Conservation (phyloP, 441 rosid genomes). For the Syzygium syzygioides region DNA sequence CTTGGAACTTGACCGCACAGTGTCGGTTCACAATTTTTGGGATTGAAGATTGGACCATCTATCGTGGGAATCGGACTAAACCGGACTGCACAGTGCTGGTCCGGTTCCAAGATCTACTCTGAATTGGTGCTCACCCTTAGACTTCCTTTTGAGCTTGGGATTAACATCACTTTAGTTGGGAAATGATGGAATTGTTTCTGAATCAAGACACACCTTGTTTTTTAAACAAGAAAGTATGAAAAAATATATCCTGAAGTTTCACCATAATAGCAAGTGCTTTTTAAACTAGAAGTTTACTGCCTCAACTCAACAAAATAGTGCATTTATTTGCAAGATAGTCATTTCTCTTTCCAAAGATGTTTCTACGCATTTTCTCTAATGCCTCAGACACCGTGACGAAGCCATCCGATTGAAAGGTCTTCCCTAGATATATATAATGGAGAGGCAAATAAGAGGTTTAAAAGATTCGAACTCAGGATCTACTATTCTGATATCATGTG, state of each 20-base stretch:
- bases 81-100: neutral
- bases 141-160: neutral
- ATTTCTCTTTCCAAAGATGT: neutral
- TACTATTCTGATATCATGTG: too few relatives aligned
- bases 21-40: neutral
- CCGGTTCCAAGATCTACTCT: neutral
- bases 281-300: neutral
- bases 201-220: neutral
- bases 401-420: neutral
- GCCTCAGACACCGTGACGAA: neutral
- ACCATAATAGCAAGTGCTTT: neutral
- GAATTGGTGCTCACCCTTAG: neutral
- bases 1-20: rapidly evolving
- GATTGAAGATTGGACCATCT: neutral
- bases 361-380: neutral
- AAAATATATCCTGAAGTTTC: neutral
- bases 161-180: neutral
- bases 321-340: neutral
- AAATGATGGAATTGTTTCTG: neutral
- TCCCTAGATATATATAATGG: neutral
- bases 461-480: neutral
- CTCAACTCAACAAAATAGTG: neutral
- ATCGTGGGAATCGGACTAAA: rapidly evolving
- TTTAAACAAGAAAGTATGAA: neutral
- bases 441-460: neutral